These are phyloP conservation scores for Neonectria ditissima DNA, from an alignment of 2,329 filamentous ascomycete genomes.

Conservation along the genomic window DNA sequence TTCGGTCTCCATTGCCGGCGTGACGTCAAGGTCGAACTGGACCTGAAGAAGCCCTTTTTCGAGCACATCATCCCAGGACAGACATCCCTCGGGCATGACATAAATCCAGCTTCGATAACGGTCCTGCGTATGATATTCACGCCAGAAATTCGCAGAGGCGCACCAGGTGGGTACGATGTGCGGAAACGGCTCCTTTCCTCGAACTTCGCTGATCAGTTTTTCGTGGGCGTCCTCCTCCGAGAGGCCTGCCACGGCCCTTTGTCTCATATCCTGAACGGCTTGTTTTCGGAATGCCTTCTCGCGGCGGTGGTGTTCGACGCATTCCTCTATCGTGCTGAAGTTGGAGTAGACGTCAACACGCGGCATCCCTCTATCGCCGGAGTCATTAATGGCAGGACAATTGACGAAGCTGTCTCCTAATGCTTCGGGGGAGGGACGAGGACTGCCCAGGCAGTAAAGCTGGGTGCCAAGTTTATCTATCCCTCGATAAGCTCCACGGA, in stretches of 20 bases:
- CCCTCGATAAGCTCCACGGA: neutral
- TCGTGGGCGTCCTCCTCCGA: constrained; percentile 17
- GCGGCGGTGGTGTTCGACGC: constrained; percentile 28
- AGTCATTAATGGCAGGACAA: neutral
- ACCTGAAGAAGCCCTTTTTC: constrained; percentile 26
- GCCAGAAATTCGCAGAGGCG: constrained; percentile 8
- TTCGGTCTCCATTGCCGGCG: constrained; percentile 1
- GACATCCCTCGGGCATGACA: constrained; percentile 15
- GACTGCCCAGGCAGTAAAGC: constrained; percentile 25
- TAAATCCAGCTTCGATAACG: constrained; percentile 33
- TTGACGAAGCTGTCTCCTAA: constrained; percentile 5
- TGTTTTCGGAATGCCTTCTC: constrained; percentile 28
- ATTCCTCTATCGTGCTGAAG: constrained; percentile 25
- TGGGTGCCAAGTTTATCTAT: constrained; percentile 32
- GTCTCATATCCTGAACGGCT: constrained; percentile 9
- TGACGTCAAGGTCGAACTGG: constrained; percentile 28
- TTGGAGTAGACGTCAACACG: constrained; percentile 29
- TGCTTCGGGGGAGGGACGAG: neutral
- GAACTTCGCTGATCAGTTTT: constrained; percentile 16
- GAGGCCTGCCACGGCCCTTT: constrained; percentile 15
- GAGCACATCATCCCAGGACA: constrained; percentile 26
- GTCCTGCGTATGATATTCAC: neutral
- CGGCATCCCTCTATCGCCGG: constrained; percentile 11
- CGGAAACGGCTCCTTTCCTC: constrained; percentile 30
- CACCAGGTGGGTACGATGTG: constrained; percentile 36